Base-by-base conservation (phyloP, 257 asterid genomes). In the Nicotiana otophora region DNA sequence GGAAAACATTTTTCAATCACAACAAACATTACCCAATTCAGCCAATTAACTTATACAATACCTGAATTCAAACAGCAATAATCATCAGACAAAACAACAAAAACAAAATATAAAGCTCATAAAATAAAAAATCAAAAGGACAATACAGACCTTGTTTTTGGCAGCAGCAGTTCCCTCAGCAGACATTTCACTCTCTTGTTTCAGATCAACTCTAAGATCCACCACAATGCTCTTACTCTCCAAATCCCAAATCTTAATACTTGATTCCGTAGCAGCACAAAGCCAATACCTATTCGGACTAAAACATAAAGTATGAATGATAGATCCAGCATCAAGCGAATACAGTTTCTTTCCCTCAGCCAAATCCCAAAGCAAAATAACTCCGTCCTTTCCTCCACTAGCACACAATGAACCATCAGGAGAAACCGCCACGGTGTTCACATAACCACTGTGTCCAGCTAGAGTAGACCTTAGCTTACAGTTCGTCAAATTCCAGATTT, bases 211-310 rank as follows among this genome's bases (percentile, higher is more conserved):
- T 87, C 86, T 88, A 63, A 92, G 89, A 84, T 93, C 98, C 7
- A 89, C 88, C 64, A 93, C 80, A 3, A 48, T 30, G 10, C 15
- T 51, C 19, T 91, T 92, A 85, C 95, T 94, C 92, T 92, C 96
- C 88, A 90, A 86, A 86, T 92, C 97, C 97, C 98, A 94, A 58
- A 94, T 88, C 94, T 88, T 92, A 67, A 94, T 93, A 19, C 94
- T 80, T 5, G 89, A 28, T 87, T 92, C 95, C 0, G 98, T 92
- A 0, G 85, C 85, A 3, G 79, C 85, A 65, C 82, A 83, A 6
- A 83, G 79, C 85, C 85, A 82, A 69, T 74, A 82, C 67, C 82
- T 82, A 19, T 83, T 83, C 0, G 85, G 82, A 51, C 82, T 83
- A 72, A 83, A 83, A 12, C 85, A 83, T 7, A 83, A 60, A 2